Evolutionary conservation across 2,329 filamentous ascomycete species (phyloP).

Genomic region (Paraphoma chrysanthemicola): DNA sequence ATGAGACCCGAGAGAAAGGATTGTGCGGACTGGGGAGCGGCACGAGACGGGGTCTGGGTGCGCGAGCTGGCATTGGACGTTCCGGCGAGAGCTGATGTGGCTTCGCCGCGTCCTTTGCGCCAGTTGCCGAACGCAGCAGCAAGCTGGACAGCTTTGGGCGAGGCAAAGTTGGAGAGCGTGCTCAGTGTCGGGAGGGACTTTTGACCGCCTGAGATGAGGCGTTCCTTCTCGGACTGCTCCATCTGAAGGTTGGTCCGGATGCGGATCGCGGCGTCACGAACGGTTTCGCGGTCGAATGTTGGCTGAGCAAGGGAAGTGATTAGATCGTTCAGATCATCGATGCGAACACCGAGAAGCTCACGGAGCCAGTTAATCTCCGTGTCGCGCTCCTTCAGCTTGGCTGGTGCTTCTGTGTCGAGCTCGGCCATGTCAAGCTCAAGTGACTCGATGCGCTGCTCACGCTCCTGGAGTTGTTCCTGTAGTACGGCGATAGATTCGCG

Average conservation of each 20-base stretch:
- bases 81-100: constrained; percentile 54
- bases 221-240: constrained; percentile 95
- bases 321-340: constrained; percentile 91
- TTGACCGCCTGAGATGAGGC: constrained; percentile 71
- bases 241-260: constrained; percentile 95
- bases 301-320: constrained; percentile 79
- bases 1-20: constrained; percentile 79
- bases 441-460: constrained; percentile 86
- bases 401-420: constrained; percentile 77
- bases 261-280: constrained; percentile 90
- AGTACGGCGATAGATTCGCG: constrained; percentile 95
- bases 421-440: constrained; percentile 75
- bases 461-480: constrained; percentile 94
- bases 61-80: constrained; percentile 38
- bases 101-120: constrained; percentile 69
- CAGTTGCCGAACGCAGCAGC: constrained; percentile 98
- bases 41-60: constrained; percentile 42
- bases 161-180: constrained; percentile 76
- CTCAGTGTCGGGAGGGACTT: constrained; percentile 76
- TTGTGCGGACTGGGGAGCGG: constrained; percentile 58
- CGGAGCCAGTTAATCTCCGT: constrained; percentile 95
- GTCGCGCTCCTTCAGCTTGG: constrained; percentile 87
- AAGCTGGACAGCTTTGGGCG: constrained; percentile 84
- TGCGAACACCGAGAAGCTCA: constrained; percentile 87
- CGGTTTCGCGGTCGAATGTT: constrained; percentile 75